A percentile compares a stretch with the other conserved stretches of the same genome.
Conservation (phyloP, 306 rosid species). For the Elaeagnus macrophylla region DNA sequence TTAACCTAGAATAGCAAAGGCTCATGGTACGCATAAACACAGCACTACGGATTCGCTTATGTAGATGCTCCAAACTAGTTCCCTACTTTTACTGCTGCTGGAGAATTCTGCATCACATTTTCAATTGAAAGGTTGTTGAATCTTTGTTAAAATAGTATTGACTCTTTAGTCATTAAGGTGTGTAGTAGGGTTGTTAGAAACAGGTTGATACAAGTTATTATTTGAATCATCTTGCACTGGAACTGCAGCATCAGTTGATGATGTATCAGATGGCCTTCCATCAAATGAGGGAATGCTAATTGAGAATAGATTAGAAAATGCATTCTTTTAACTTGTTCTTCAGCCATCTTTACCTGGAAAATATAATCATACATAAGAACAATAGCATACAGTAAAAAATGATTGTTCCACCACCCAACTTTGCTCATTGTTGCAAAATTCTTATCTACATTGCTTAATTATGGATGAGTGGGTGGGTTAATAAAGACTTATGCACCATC, state of each 20-base stretch:
- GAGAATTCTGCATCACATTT: constrained; percentile 32
- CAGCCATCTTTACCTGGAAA: constrained; percentile 76
- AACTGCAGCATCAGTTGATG: constrained; percentile 61
- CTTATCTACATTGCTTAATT: too few relatives aligned
- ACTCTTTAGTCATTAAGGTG: constrained; percentile 32
- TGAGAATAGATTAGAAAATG: constrained; percentile 49
- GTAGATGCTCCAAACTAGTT: constrained; percentile 92
- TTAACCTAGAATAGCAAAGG: too few relatives aligned
- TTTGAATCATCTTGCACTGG: constrained; percentile 52
- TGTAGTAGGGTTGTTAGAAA: constrained; percentile 24
- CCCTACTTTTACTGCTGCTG: constrained; percentile 21
- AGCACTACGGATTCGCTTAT: constrained; percentile 78
- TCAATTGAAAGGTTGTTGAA: constrained; percentile 43
- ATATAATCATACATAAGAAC: constrained; percentile 1
- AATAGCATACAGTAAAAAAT: background rate
- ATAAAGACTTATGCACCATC: too few relatives aligned
- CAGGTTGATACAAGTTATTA: constrained; percentile 40
- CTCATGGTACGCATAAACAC: too few relatives aligned
- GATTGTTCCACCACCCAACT: too few relatives aligned
- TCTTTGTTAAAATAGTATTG: constrained; percentile 35
- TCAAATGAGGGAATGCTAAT: constrained; percentile 48
- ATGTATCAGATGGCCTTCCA: constrained; percentile 69
- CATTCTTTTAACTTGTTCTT: constrained; percentile 64
- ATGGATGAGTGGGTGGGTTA: too few relatives aligned
- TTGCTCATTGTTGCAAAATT: too few relatives aligned